Base-by-base conservation (phyloP, 768 basidiomycete genomes). In the Amanita inopinata region DNA sequence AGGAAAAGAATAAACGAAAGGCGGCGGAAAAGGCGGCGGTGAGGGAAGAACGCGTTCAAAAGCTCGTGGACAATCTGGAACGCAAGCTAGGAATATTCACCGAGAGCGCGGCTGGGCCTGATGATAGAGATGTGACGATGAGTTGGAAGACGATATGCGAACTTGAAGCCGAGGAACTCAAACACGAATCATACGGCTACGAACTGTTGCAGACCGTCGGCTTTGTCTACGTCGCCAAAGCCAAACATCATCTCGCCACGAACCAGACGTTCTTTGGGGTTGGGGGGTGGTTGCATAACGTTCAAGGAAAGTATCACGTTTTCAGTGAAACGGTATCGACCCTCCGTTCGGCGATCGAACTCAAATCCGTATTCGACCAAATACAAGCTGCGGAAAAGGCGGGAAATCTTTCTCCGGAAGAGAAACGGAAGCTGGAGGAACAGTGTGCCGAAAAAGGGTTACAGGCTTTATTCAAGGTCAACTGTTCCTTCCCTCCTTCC, bases 321-420 rank as follows among this genome's bases (percentile, higher is more conserved):
- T 86, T 94, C 61, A 90, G 87, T 56, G 89, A 92, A 66, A 91
- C 88, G 85, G 85, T 91, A 11, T 90, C 87, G 6, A 91, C 88
- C 0, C 61, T 91, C 9, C 78, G 86, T 15, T 77, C 87, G 2
- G 90, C 91, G 0, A 83, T 92, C 47, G 90, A 93, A 54, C 71
- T 93, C 46, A 93, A 93, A 61, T 67, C 72, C 8, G 86, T 92
- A 0, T 94, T 93, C 43, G 90, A 93, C 56, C 89, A 91, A 57
- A 86, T 94, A 19, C 82, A 88, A 59, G 86, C 86, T 0, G 90
- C 89, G 0, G 90, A 93, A 59, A 81, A 83, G 54, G 79, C 83
- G 2, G 90, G 90, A 1, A 86, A 81, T 46, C 62, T 91, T 30
- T 68, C 65, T 20, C 76, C 81, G 0, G 89, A 90, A 32, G 86